A percentile compares a stretch with the other conserved stretches of the same genome.
These are phyloP conservation scores for Teunomyces cretensis DNA, from an alignment of 805 yeast species.

Conservation along the genomic window DNA sequence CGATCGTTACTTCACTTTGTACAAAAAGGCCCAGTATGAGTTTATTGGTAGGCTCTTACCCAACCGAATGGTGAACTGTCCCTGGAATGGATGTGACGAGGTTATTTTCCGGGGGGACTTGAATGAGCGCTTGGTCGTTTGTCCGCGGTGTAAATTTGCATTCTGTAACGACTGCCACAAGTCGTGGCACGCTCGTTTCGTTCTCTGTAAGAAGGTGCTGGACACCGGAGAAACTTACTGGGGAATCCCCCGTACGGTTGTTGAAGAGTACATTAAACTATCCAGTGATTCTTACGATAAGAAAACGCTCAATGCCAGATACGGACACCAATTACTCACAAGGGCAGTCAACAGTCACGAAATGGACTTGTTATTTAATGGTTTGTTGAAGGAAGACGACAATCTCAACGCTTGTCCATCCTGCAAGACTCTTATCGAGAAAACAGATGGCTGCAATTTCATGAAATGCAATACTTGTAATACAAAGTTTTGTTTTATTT, in stretches of 20 bases:
- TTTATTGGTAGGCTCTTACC: constrained; percentile 47
- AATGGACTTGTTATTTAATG: constrained; percentile 48
- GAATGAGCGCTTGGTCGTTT: constrained; percentile 47
- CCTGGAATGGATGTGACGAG: constrained; percentile 42
- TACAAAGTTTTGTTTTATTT: constrained; percentile 52
- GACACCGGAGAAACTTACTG: constrained; percentile 17
- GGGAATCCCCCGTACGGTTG: constrained; percentile 30
- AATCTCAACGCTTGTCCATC: constrained; percentile 42
- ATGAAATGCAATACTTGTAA: constrained; percentile 55
- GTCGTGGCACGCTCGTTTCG: constrained; percentile 60
- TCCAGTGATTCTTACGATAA: constrained; percentile 30
- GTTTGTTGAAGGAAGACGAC: constrained; percentile 40
- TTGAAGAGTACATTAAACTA: constrained; percentile 36
- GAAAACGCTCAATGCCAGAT: constrained; percentile 34
- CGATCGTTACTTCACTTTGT: constrained; percentile 39
- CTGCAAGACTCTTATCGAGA: constrained; percentile 50
- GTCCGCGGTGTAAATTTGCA: constrained; percentile 50
- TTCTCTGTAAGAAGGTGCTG: constrained; percentile 37
- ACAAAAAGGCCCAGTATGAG: constrained; percentile 39
- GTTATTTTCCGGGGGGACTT: constrained; percentile 49
- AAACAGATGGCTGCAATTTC: constrained; percentile 64
- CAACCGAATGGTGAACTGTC: constrained; percentile 50
- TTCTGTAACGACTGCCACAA: constrained; percentile 57
- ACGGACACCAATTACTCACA: constrained; percentile 45
- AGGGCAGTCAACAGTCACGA: constrained; percentile 44